These are phyloP conservation scores for Xylariaceae sp. DNA, from an alignment of 2,329 filamentous ascomycete genomes.

Conservation along the genomic window DNA sequence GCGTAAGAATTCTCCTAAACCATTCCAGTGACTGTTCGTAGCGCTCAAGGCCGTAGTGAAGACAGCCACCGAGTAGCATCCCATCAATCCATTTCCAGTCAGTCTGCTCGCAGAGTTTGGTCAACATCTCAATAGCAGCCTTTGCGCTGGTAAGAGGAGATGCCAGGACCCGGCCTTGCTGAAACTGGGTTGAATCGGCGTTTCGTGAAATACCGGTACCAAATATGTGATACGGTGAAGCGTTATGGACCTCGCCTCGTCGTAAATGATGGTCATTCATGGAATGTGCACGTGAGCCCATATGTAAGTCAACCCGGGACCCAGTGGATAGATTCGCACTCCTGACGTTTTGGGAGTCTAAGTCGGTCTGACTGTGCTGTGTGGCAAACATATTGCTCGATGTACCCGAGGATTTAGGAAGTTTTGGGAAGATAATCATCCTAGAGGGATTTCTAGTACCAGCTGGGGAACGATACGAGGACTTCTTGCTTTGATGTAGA, in stretches of 20 bases:
- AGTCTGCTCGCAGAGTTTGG: slow-evolving; percentile 70
- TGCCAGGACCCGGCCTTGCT: slow-evolving; percentile 25
- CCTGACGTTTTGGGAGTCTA: slow-evolving; percentile 14
- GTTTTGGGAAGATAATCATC: slow-evolving; percentile 52
- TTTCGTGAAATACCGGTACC: slow-evolving; percentile 21
- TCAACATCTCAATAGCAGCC: slow-evolving; percentile 65
- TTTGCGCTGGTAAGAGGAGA: slow-evolving; percentile 54
- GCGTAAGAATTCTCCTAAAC: slow-evolving; percentile 59
- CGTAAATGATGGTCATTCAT: slow-evolving; percentile 18
- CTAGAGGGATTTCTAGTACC: slow-evolving; percentile 40
- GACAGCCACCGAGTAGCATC: slow-evolving; percentile 82
- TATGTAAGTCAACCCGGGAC: slow-evolving; percentile 13
- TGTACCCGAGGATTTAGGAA: slow-evolving; percentile 35
- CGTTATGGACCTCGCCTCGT: slow-evolving; percentile 16
- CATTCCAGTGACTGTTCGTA: slow-evolving; percentile 72
- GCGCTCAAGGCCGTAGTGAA: slow-evolving; percentile 83
- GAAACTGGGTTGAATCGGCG: slow-evolving; percentile 14
- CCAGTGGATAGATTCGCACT: slow-evolving; percentile 14
- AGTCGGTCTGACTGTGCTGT: slow-evolving; percentile 17
- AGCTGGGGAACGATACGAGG: slow-evolving; percentile 36
- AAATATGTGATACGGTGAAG: slow-evolving; percentile 26
- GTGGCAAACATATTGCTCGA: slow-evolving; percentile 14
- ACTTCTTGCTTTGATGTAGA: slow-evolving; percentile 55
- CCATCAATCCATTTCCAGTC: slow-evolving; percentile 89
- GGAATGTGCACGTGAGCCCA: slow-evolving; percentile 16